Evolutionary conservation across 768 basidiomycete species (phyloP).

Genomic region (Roridomyces roridus): DNA sequence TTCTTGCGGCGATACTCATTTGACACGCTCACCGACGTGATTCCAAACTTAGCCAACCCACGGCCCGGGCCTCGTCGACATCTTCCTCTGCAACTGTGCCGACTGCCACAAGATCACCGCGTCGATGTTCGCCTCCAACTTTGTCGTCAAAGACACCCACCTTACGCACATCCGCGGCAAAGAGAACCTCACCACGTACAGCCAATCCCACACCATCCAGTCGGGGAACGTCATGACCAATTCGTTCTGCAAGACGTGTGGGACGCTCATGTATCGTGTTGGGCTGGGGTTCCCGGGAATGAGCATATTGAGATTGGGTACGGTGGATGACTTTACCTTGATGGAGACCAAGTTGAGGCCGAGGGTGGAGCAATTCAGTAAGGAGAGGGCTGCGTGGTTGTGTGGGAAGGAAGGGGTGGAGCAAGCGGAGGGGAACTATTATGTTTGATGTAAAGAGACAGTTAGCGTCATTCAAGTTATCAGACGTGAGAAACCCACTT

Average conservation of each 20-base stretch:
- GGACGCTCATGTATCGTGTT: conserved; percentile 16
- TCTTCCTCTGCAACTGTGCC: conserved; percentile 19
- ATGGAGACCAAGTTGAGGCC: conserved; percentile 14
- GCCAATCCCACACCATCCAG: conserved; percentile 2
- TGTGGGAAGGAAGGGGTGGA: background rate
- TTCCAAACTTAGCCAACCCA: background rate
- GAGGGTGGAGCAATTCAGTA: conserved; percentile 1
- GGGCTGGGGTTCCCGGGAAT: background rate
- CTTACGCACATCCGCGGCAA: conserved; percentile 3
- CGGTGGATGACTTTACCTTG: conserved; percentile 8
- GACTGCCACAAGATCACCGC: conserved; percentile 22
- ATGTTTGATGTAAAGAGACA: no score
- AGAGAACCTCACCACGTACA: conserved; percentile 6
- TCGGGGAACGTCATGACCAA: conserved; percentile 7
- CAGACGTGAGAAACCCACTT: no score
- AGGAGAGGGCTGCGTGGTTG: background rate
- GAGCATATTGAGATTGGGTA: conserved; percentile 6
- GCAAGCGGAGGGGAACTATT: background rate
- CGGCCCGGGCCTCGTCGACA: conserved; percentile 13
- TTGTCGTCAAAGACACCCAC: conserved; percentile 1
- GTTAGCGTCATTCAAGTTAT: no score
- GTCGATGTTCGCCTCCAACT: conserved; percentile 21
- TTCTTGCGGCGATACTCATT: no score
- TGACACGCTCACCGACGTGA: no score
- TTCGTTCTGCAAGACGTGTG: conserved; percentile 14